A percentile compares a stretch with the other conserved stretches of the same genome.
These are phyloP conservation scores for Fusarium sp. DNA, from an alignment of 2,329 filamentous ascomycete species.

Conservation along the genomic window DNA sequence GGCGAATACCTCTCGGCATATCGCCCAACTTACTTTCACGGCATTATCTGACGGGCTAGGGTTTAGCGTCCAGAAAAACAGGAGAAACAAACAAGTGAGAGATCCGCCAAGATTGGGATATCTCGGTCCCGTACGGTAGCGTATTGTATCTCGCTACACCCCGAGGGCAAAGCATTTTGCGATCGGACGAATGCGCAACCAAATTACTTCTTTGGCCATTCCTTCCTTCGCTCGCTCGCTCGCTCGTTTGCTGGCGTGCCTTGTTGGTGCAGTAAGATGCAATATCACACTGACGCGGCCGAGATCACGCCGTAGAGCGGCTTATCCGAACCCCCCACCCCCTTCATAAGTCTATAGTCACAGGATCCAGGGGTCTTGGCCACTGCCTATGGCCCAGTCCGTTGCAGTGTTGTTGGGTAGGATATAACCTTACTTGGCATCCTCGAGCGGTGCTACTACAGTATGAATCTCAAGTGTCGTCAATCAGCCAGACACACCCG, in stretches of 20 bases:
- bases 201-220: slow-evolving; percentile 13
- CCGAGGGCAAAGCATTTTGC: not conserved
- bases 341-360: slow-evolving; percentile 13
- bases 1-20: slow-evolving; percentile 30
- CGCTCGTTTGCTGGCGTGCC: slow-evolving; percentile 4
- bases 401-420: not conserved
- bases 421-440: not conserved
- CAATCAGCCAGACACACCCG: not conserved
- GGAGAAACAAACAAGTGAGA: slow-evolving; percentile 4
- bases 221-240: not conserved
- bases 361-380: slow-evolving; percentile 17
- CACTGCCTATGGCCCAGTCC: not conserved
- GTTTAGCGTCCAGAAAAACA: not conserved
- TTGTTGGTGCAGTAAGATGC: slow-evolving; percentile 31
- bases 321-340: slow-evolving; percentile 30
- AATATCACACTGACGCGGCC: slow-evolving; percentile 34
- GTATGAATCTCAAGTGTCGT: not conserved
- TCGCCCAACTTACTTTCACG: slow-evolving; percentile 23
- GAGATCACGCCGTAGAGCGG: slow-evolving; percentile 39
- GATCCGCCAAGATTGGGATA: slow-evolving; percentile 15
- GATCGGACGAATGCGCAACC: not conserved
- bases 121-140: not conserved
- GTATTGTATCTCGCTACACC: not conserved
- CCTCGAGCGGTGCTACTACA: not conserved
- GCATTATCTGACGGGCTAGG: slow-evolving; percentile 16